Base-by-base conservation (phyloP, 495 filamentous ascomycete genomes). In the Lasiosphaeriaceae sp. region DNA sequence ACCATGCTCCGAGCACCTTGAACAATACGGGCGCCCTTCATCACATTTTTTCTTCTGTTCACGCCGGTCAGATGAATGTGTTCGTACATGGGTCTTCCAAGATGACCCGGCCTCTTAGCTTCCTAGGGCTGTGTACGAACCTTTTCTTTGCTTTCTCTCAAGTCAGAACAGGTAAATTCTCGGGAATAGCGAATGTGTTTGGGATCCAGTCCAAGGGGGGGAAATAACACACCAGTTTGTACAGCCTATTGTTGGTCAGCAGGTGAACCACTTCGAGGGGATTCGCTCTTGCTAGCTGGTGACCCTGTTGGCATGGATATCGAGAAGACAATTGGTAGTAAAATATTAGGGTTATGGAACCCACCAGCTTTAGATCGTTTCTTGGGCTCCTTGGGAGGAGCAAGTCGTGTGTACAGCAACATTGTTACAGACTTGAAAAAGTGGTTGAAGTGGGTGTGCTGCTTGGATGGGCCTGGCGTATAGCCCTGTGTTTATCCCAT, bases 11-110 rank as follows among this genome's bases (percentile, higher is more conserved):
- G 62, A 57, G 66, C 83, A 86, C 24, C 83, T 79, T 46, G 79
- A 72, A 66, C 83, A 86, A 54, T 75, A 69, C 2, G 83, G 83
- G 16, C 78, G 79, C 50, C 71, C 74, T 63, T 86, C 83, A 60
- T 86, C 82, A 62, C 83, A 86, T 71, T 86, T 86, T 66, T 86
- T 86, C 70, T 86, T 86, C 77, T 83, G 63, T 62, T 35, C n/a
- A n/a, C 20, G 45, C 45, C 35, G 12, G 9, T 21, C 2, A 52
- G 51, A 19, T 20, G 17, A 35, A 29, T 31, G 24, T 52, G 39
- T 52, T 26, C 39, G 41, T 26, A 26, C 24, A 8, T 53, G 20
- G 45, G 22, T 8, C 45, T 12, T 47, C 12, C 6, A 47, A 47
- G 45, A 22, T 4, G 6, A 4, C 20, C 6, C 8, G 16, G 7